Base-by-base conservation (phyloP, 108 stramenopile species). In the Thalassiosira profunda region DNA sequence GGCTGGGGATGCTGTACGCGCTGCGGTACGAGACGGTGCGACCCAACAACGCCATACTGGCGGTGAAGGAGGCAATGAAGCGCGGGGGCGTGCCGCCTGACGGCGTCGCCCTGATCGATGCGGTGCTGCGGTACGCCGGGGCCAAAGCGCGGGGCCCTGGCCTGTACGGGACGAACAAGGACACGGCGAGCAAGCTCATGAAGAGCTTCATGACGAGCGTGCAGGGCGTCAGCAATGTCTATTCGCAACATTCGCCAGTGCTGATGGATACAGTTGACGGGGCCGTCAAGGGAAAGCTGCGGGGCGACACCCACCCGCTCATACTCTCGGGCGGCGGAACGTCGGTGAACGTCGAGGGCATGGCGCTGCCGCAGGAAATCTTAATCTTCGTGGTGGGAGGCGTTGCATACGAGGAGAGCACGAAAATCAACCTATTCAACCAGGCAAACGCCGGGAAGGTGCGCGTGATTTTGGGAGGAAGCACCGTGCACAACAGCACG, bases 351-450 rank as follows among this genome's bases (percentile, higher is more conserved):
- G 69, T 72, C 57, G 81, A 55, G 60, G 80, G 58, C 57, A 65
- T 72, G 53, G 75, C 72, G 48, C 81, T 60, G 81, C 94, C 49
- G 36, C 86, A 63, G 47, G 93, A 97, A 70, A 79, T 98, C 17
- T 76, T 99, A 37, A 81, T 99, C 20, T 99, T 92, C 72, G 91
- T 99, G 91, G 93, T 94, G 2, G 98, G 98, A 20, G 98, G 98
- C 36, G 85, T 91, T 26, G 98, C 98, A 9, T 99, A 95, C 72
- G 98, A 99, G 74, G 98, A 99, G 80, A 95, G 95, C 10, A 94
- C 90, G 42, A 93, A 91, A 58, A 83, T 99, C 23, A 84, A 62
- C 38, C 89, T 94, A 38, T 96, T 96, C 83, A 97, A 97, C 66
- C 46, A 74, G 56, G 61, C 73, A 10, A 84, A 91, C 70, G 43